These are phyloP conservation scores for Vinca major DNA, from an alignment of 305 asterid genomes.

Conservation along the genomic window DNA sequence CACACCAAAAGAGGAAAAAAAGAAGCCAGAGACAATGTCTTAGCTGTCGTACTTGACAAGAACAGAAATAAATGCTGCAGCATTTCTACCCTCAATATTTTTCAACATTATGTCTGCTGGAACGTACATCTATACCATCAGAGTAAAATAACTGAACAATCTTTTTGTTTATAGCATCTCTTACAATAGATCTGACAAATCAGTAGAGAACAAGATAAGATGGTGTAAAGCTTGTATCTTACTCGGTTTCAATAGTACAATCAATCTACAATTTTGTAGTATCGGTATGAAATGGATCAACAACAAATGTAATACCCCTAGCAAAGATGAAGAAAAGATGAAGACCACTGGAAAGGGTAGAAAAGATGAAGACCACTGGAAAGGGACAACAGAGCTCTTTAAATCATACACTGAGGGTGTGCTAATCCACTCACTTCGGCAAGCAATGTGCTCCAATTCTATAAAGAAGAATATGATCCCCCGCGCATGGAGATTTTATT, in stretches of 20 bases:
- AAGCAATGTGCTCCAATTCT: constrained; percentile 1
- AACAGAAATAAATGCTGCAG: background rate
- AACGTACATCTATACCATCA: background rate
- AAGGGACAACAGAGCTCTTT: background rate
- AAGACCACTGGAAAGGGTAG: background rate
- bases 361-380: background rate
- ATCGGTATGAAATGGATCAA: background rate
- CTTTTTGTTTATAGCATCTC: background rate
- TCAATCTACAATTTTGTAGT: background rate
- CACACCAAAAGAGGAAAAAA: background rate
- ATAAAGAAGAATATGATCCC: background rate
- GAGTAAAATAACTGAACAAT: background rate
- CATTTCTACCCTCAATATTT: background rate
- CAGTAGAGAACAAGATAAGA: background rate
- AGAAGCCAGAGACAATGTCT: background rate
- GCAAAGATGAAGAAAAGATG: background rate
- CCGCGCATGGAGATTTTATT: constrained; percentile 9
- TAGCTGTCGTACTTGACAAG: background rate
- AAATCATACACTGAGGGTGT: background rate
- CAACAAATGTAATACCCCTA: background rate
- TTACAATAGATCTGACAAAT: background rate
- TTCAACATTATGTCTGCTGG: background rate
- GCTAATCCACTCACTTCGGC: background rate
- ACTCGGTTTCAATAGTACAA: background rate
- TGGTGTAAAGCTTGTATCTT: background rate